Conservation (phyloP, 2,329 filamentous ascomycete genomes). For the Colletotrichum tropicale region DNA sequence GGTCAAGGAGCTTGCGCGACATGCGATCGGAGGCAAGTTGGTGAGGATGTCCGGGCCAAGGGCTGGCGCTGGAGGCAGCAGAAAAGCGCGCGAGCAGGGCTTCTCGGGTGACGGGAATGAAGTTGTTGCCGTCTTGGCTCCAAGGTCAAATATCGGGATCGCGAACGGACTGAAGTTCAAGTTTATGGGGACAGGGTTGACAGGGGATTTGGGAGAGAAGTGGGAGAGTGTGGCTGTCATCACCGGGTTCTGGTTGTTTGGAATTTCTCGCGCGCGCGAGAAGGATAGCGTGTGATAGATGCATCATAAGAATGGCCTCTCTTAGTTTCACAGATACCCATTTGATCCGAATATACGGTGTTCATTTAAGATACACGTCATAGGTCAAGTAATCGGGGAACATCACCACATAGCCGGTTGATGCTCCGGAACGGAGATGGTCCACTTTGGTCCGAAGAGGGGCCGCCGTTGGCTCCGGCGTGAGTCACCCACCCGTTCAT, state of each 20-base stretch:
- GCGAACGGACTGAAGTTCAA: background rate
- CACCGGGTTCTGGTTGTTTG: background rate
- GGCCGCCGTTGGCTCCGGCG: background rate
- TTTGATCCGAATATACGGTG: background rate
- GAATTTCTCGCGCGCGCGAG: background rate
- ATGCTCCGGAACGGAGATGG: background rate
- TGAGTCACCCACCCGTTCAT: background rate
- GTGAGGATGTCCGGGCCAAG: background rate
- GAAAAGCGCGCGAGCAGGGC: background rate
- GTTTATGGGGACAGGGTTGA: background rate
- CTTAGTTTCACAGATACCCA: background rate
- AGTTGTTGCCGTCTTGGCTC: background rate
- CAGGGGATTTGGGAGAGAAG: background rate
- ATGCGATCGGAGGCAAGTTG: background rate
- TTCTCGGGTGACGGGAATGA: background rate
- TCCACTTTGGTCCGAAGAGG: background rate
- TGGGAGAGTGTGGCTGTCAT: background rate
- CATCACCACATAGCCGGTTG: background rate
- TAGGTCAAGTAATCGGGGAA: accelerated
- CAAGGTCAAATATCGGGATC: background rate
- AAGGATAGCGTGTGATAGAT: background rate
- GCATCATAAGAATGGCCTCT: accelerated
- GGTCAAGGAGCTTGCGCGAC: background rate
- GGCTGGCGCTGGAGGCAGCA: background rate
- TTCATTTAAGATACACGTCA: accelerated